A percentile compares a stretch with the other conserved stretches of the same genome.
Evolutionary conservation across 2,329 filamentous ascomycete genomes (phyloP).

Genomic region (Bipolaris victoriae): DNA sequence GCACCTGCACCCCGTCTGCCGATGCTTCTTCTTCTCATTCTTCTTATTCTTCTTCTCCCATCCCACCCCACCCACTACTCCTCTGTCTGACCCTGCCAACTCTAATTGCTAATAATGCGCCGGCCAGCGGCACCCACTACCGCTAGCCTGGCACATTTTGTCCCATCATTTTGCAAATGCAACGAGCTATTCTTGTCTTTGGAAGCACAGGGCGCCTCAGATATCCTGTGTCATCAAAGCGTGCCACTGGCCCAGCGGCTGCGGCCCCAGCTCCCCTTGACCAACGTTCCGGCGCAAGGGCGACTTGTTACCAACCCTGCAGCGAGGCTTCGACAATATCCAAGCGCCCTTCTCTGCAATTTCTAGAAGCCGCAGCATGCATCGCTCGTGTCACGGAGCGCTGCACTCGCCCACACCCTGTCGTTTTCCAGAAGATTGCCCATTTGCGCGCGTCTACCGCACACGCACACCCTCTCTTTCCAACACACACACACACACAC

Average conservation of each 20-base stretch:
- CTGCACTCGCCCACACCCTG: conserved; percentile 34
- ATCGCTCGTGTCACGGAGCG: conserved; percentile 31
- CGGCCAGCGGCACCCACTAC: conserved; percentile 20
- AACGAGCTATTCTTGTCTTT: conserved; percentile 41
- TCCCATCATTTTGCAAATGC: conserved; percentile 35
- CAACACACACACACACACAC: neutral
- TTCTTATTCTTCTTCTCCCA: neutral
- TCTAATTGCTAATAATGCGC: neutral
- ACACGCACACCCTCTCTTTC: conserved; percentile 8
- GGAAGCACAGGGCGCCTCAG: conserved; percentile 39
- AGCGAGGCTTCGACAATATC: conserved; percentile 31
- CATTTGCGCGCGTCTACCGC: conserved; percentile 36
- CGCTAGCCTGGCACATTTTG: conserved; percentile 38
- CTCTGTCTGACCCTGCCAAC: conserved; percentile 1
- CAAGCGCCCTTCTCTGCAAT: conserved; percentile 46
- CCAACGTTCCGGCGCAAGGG: conserved; percentile 38
- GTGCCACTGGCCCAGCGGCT: conserved; percentile 38
- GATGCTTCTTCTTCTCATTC: no score
- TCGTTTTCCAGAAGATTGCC: conserved; percentile 48
- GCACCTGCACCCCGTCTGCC: neutral
- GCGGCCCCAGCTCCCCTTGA: conserved; percentile 37
- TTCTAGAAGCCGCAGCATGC: conserved; percentile 43
- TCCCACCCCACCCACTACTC: neutral
- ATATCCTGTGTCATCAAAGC: conserved; percentile 30
- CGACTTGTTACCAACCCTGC: conserved; percentile 36